Percentiles rank a stretch among this genome's conserved stretches.
phyloP scores from a whole-genome alignment of 2,329 filamentous ascomycete species.

The Trichoderma lentiforme region DNA sequence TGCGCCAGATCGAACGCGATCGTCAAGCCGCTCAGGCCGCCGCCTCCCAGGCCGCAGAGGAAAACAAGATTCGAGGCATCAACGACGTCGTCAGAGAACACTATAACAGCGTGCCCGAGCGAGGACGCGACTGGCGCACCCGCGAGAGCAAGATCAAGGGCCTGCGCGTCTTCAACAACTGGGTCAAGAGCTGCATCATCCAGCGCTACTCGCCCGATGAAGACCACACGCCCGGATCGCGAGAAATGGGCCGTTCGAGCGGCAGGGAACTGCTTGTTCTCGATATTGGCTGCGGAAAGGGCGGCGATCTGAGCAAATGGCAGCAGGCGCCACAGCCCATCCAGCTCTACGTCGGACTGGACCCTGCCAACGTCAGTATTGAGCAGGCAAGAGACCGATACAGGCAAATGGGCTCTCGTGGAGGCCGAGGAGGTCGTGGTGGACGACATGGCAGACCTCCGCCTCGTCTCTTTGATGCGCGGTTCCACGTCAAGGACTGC shows the following conservation, averaged over 20 bases:
- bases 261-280: slow-evolving; percentile 72
- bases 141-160: slow-evolving; percentile 95
- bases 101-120: slow-evolving; percentile 93
- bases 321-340: slow-evolving; percentile 87
- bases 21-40: slow-evolving; percentile 38
- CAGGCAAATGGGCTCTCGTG: slow-evolving; percentile 63
- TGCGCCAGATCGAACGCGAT: slow-evolving; percentile 58
- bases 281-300: slow-evolving; percentile 95
- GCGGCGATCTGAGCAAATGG: slow-evolving; percentile 94
- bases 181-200: slow-evolving; percentile 96
- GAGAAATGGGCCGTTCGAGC: slow-evolving; percentile 49
- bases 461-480: slow-evolving; percentile 70
- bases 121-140: slow-evolving; percentile 89
- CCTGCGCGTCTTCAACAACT: slow-evolving; percentile 93
- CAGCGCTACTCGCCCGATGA: slow-evolving; percentile 90
- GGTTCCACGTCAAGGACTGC: slow-evolving; percentile 90
- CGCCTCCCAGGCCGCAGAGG: slow-evolving; percentile 34
- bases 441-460: slow-evolving; percentile 46
- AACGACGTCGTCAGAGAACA: slow-evolving; percentile 88
- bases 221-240: slow-evolving; percentile 61
- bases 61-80: slow-evolving; percentile 49
- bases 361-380: slow-evolving; percentile 89
- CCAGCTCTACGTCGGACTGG: slow-evolving; percentile 89
- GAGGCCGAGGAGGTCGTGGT: slow-evolving; percentile 53
- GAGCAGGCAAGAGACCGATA: slow-evolving; percentile 87